phyloP scores from a whole-genome alignment of 768 basidiomycete genomes.

The Clavaria fumosa region DNA sequence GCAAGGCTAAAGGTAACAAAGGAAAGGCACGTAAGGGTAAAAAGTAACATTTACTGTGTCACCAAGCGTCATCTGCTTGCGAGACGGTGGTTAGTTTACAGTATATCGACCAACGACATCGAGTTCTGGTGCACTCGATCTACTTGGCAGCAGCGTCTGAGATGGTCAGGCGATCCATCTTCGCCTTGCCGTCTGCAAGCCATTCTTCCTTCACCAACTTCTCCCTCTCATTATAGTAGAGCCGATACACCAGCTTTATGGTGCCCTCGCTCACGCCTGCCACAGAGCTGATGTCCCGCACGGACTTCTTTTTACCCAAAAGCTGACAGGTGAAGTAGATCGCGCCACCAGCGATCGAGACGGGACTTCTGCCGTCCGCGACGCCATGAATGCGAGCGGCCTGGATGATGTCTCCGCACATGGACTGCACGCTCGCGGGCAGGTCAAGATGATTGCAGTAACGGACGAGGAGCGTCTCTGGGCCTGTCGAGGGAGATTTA shows the following conservation, averaged over 20 bases:
- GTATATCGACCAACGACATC: slow-evolving; percentile 1
- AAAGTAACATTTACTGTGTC: no score
- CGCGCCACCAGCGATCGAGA: slow-evolving; percentile 96
- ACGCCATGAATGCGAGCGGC: slow-evolving; percentile 72
- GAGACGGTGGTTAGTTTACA: no score
- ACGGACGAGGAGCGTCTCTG: slow-evolving; percentile 80
- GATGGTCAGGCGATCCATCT: slow-evolving; percentile 31
- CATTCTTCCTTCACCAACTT: slow-evolving; percentile 76
- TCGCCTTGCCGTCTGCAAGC: slow-evolving; percentile 67
- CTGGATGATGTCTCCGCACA: slow-evolving; percentile 70
- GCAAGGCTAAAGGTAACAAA: slow-evolving; percentile 15
- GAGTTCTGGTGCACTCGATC: slow-evolving; percentile 10
- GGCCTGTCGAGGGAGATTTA: slow-evolving; percentile 41
- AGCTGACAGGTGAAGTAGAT: slow-evolving; percentile 87
- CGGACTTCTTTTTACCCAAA: slow-evolving; percentile 56
- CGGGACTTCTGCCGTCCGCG: slow-evolving; percentile 86
- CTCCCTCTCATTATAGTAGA: slow-evolving; percentile 60
- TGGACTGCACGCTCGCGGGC: slow-evolving; percentile 66
- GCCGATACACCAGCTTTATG: slow-evolving; percentile 76
- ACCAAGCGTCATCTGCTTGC: no score
- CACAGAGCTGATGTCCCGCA: slow-evolving; percentile 77
- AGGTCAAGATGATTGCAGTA: slow-evolving; percentile 90
- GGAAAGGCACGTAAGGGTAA: slow-evolving; percentile 17
- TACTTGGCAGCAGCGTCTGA: slow-evolving; percentile 25
- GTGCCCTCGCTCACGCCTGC: slow-evolving; percentile 95